Conservation (phyloP, 2,329 filamentous ascomycete genomes). For the Fusarium duplospermum region DNA sequence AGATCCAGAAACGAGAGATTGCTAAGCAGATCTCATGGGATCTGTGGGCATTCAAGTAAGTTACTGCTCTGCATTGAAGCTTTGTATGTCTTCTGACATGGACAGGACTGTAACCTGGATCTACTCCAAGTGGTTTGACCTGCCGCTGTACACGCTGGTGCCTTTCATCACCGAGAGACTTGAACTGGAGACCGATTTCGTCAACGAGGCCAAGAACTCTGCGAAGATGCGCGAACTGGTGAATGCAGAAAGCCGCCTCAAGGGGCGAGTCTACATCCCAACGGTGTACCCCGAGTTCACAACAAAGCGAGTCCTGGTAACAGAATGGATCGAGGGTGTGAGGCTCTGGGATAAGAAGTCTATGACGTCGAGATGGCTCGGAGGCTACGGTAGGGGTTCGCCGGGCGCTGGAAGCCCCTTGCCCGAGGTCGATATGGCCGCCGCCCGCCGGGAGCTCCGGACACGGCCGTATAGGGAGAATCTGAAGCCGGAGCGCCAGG, state of each 20-base stretch:
- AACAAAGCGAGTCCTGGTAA: conserved; percentile 86
- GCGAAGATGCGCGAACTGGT: conserved; percentile 85
- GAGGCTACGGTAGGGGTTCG: conserved; percentile 79
- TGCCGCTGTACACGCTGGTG: conserved; percentile 91
- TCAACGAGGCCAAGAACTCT: conserved; percentile 90
- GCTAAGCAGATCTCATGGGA: conserved; percentile 92
- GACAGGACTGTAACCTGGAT: conserved; percentile 79
- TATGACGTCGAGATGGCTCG: conserved; percentile 81
- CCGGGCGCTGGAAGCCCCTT: conserved; percentile 80
- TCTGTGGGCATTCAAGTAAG: conserved; percentile 91
- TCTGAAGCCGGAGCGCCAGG: conserved; percentile 82
- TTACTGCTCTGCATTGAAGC: conserved; percentile 7
- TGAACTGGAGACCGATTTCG: conserved; percentile 92
- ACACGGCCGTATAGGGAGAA: conserved; percentile 66
- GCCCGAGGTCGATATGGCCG: conserved; percentile 59
- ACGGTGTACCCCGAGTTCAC: conserved; percentile 85
- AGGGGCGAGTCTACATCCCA: conserved; percentile 88
- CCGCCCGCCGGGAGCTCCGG: conserved; percentile 58
- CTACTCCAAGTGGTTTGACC: conserved; percentile 89
- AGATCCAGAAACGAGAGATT: conserved; percentile 97
- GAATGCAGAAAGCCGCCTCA: conserved; percentile 78
- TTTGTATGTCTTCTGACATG: conserved; percentile 23
- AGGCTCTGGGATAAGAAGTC: conserved; percentile 91
- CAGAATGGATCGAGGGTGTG: conserved; percentile 97
- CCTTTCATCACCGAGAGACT: conserved; percentile 95